Evolutionary conservation across 2,329 filamentous ascomycete species (phyloP).

Genomic region (Ceratocystis colombiana): DNA sequence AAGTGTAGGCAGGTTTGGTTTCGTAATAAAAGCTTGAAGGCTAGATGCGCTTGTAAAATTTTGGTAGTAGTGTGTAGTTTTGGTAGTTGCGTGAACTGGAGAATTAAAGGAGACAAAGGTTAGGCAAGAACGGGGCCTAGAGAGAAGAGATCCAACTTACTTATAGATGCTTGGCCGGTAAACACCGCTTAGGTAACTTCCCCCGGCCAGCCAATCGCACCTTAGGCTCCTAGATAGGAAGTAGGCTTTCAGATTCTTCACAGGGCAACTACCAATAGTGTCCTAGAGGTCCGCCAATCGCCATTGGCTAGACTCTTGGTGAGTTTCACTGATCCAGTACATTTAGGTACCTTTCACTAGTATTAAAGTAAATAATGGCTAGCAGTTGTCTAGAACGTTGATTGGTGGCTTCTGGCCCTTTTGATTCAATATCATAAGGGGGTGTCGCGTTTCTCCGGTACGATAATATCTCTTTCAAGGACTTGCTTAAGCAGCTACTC

Average conservation of each 20-base stretch:
- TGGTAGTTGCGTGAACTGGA: constrained; percentile 14
- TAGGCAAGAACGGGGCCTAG: background rate
- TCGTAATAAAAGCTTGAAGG: no score
- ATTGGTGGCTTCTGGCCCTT: no score
- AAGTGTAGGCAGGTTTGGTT: no score
- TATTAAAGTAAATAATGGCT: no score
- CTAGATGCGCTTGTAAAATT: no score
- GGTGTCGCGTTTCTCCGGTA: no score
- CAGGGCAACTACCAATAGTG: background rate
- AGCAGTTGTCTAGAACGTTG: no score
- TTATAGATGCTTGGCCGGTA: background rate
- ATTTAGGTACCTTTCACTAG: background rate
- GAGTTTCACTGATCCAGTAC: background rate
- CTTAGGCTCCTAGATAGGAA: background rate
- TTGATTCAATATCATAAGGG: no score
- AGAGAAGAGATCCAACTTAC: background rate
- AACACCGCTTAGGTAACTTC: constrained; percentile 3
- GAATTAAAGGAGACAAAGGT: background rate
- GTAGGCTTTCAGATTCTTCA: background rate
- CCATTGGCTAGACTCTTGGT: background rate
- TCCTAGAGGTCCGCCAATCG: background rate
- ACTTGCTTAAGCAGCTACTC: no score
- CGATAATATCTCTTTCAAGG: no score
- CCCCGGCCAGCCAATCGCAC: background rate
- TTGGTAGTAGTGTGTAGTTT: background rate